Conservation (phyloP, 495 filamentous ascomycete genomes). For the Penicillium roqueforti region DNA sequence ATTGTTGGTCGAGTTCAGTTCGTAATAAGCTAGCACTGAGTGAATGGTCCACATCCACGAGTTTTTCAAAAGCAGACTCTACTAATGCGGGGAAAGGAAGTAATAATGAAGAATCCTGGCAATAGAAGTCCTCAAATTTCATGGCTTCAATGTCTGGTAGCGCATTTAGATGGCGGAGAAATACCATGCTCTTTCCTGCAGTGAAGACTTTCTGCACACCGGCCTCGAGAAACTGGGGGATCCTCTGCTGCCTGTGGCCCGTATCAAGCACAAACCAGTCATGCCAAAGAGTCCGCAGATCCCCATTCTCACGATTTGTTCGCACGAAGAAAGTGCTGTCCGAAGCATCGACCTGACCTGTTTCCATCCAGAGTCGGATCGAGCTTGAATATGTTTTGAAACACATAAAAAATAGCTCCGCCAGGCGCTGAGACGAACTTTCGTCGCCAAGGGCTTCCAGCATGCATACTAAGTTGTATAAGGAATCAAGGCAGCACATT, state of each 20-base stretch:
- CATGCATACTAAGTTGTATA: conserved; percentile 64
- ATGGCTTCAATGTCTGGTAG: conserved; percentile 31
- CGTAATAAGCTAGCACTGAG: conserved; percentile 61
- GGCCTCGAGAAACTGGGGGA: conserved; percentile 69
- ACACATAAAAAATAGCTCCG: conserved; percentile 72
- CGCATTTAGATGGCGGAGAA: conserved; percentile 60
- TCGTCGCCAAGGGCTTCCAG: conserved; percentile 66
- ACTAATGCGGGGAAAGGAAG: conserved; percentile 76
- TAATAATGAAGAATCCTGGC: conserved; percentile 36
- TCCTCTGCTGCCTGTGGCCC: conserved; percentile 50
- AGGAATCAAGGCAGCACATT: conserved; percentile 64
- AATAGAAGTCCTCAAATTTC: conserved; percentile 53
- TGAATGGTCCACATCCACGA: conserved; percentile 70
- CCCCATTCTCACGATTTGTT: conserved; percentile 51
- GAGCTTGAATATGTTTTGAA: conserved; percentile 79
- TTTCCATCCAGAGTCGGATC: conserved; percentile 80
- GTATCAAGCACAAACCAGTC: conserved; percentile 64
- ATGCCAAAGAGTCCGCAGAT: conserved; percentile 67
- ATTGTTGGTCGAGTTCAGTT: conserved; percentile 61
- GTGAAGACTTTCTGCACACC: conserved; percentile 69
- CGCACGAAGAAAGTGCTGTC: conserved; percentile 73
- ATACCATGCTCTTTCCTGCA: conserved; percentile 81
- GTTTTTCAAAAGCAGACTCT: conserved; percentile 58
- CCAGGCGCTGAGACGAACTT: conserved; percentile 55
- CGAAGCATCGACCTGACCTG: conserved; percentile 59